A percentile compares a stretch with the other conserved stretches of the same genome.
Conservation (phyloP, 106 monocot species). For the Dendrobium catenatum region DNA sequence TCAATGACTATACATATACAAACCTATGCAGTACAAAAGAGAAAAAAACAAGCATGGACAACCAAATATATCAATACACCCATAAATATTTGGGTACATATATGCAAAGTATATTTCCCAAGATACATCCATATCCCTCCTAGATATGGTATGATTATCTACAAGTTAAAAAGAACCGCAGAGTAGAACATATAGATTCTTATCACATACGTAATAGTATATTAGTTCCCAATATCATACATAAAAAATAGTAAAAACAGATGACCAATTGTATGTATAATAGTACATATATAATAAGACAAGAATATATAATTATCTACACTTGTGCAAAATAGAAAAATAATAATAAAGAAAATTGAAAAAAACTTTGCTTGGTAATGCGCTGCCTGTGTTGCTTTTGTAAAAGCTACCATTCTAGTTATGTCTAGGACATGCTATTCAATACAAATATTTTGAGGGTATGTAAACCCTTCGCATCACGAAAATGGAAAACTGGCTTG, state of each 20-base stretch:
- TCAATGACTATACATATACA: background rate
- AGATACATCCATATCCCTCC: background rate
- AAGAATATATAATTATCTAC: background rate
- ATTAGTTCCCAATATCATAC: background rate
- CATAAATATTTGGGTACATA: background rate
- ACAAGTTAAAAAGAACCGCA: background rate
- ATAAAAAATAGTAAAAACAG: background rate
- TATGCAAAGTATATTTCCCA: background rate
- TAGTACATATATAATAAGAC: background rate
- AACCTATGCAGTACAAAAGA: background rate
- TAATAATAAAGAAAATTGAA: background rate
- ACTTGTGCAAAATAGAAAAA: background rate
- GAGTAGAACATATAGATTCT: background rate
- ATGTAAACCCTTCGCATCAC: background rate
- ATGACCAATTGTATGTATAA: background rate
- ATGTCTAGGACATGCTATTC: background rate
- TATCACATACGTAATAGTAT: background rate
- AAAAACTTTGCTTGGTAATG: background rate
- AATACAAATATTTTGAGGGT: background rate
- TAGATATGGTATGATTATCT: background rate
- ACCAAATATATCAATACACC: background rate
- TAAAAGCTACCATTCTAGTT: background rate
- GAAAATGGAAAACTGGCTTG: background rate
- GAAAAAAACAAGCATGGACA: background rate
- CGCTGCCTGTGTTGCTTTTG: background rate